Evolutionary conservation across 805 yeast genomes (phyloP).

Genomic region (Starmera pachycereana): DNA sequence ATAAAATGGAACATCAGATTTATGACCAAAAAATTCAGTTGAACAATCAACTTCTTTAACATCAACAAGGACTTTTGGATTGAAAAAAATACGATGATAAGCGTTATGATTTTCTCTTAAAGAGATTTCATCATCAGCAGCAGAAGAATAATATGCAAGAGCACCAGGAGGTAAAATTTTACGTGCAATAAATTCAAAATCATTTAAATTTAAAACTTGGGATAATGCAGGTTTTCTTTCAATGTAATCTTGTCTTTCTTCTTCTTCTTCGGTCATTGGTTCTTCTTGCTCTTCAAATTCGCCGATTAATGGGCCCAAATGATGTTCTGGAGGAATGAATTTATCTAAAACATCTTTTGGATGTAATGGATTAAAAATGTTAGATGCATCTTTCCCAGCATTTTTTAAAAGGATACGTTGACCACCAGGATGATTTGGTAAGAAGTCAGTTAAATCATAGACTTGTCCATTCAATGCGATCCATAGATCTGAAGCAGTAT

Average conservation of each 20-base stretch:
- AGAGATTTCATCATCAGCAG: conserved; percentile 88
- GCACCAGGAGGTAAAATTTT: conserved; percentile 68
- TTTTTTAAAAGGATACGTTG: conserved; percentile 65
- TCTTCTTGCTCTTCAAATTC: conserved; percentile 27
- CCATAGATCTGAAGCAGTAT: conserved; percentile 60
- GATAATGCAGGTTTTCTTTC: conserved; percentile 57
- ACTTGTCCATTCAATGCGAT: conserved; percentile 71
- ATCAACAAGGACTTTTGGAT: conserved; percentile 75
- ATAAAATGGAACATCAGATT: conserved; percentile 70
- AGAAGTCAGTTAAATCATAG: conserved; percentile 67
- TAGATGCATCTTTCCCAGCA: conserved; percentile 79
- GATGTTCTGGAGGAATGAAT: conserved; percentile 46
- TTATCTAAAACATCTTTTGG: conserved; percentile 77
- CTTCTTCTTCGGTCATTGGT: conserved; percentile 25
- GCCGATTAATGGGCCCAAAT: conserved; percentile 45
- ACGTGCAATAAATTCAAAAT: conserved; percentile 81
- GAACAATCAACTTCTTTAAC: conserved; percentile 63
- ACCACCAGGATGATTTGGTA: conserved; percentile 75
- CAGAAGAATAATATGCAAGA: conserved; percentile 90
- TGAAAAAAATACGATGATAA: conserved; percentile 79
- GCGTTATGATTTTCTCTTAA: conserved; percentile 86
- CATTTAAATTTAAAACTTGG: conserved; percentile 67
- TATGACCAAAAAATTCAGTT: conserved; percentile 68
- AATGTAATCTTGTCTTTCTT: conserved; percentile 28
- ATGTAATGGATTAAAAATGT: conserved; percentile 80